Percentiles rank a stretch among this genome's conserved stretches.
These are phyloP conservation scores for Brasilioporus rufonigricans DNA, from an alignment of 768 basidiomycete genomes.

Conservation along the genomic window DNA sequence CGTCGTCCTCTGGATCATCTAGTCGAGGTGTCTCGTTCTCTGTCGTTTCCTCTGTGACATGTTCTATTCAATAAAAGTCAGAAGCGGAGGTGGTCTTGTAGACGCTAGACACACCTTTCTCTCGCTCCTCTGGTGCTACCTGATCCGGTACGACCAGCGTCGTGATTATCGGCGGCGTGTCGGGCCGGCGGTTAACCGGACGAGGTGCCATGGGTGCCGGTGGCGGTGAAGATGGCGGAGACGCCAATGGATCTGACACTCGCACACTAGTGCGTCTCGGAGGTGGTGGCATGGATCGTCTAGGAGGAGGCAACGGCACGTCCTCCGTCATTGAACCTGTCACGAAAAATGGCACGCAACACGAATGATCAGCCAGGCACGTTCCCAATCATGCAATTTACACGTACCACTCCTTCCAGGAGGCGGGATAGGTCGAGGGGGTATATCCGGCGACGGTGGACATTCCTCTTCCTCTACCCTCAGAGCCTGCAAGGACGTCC, in stretches of 20 bases:
- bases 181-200: slow-evolving; percentile 11
- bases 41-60: slow-evolving; percentile 5
- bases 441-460: slow-evolving; percentile 29
- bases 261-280: slow-evolving; percentile 25
- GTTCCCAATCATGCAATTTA: too few species aligned
- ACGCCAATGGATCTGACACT: slow-evolving; percentile 5
- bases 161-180: slow-evolving; percentile 27
- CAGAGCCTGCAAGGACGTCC: slow-evolving; percentile 7
- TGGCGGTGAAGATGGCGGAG: slow-evolving; percentile 18
- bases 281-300: slow-evolving; percentile 22
- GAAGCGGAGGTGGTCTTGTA: neutral
- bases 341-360: too few species aligned
- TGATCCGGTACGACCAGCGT: slow-evolving; percentile 11
- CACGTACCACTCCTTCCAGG: slow-evolving; percentile 29
- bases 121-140: slow-evolving; percentile 1
- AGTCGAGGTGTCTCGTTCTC: slow-evolving; percentile 10
- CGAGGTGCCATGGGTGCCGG: slow-evolving; percentile 19
- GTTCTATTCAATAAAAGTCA: slow-evolving; percentile 4
- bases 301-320: slow-evolving; percentile 6
- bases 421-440: slow-evolving; percentile 31
- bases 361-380: slow-evolving; percentile 1
- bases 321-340: slow-evolving; percentile 17
- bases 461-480: slow-evolving; percentile 23
- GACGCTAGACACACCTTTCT: slow-evolving; percentile 1
- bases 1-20: slow-evolving; percentile 39